Evolutionary conservation across 805 yeast species (phyloP).

Genomic region (Cyberlindnera amylophila): DNA sequence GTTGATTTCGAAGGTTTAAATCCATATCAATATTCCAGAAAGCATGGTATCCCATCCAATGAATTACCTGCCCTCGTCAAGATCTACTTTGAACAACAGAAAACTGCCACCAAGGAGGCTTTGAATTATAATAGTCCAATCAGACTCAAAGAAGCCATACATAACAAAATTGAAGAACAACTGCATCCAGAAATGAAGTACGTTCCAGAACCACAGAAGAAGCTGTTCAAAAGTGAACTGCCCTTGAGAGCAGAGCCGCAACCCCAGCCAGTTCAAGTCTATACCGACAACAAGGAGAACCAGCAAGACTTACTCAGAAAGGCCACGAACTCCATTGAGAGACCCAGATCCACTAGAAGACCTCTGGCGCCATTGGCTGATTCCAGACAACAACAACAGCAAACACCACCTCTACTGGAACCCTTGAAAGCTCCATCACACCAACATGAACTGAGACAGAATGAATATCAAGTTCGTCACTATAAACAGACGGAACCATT

Average conservation of each 20-base stretch:
- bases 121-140: conserved; percentile 23
- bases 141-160: conserved; percentile 21
- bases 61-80: conserved; percentile 36
- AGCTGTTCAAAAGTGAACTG: conserved; percentile 11
- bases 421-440: conserved; percentile 4
- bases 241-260: neutral
- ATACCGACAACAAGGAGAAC: conserved; percentile 16
- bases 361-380: conserved; percentile 22
- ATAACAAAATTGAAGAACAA: conserved; percentile 25
- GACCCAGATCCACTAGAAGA: conserved; percentile 12
- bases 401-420: conserved; percentile 2
- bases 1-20: conserved; percentile 36
- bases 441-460: conserved; percentile 1
- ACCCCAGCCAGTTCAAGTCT: conserved; percentile 5
- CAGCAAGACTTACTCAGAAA: neutral
- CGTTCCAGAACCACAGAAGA: conserved; percentile 17
- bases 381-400: conserved; percentile 11
- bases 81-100: conserved; percentile 35
- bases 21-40: conserved; percentile 37
- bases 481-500: conserved; percentile 22
- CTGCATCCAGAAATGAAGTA: conserved; percentile 21
- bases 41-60: conserved; percentile 32
- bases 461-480: conserved; percentile 17
- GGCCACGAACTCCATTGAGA: conserved; percentile 6
- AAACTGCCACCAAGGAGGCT: conserved; percentile 29